phyloP scores from a whole-genome alignment of 345 rosid genomes.

The Pelargonium nanum region DNA sequence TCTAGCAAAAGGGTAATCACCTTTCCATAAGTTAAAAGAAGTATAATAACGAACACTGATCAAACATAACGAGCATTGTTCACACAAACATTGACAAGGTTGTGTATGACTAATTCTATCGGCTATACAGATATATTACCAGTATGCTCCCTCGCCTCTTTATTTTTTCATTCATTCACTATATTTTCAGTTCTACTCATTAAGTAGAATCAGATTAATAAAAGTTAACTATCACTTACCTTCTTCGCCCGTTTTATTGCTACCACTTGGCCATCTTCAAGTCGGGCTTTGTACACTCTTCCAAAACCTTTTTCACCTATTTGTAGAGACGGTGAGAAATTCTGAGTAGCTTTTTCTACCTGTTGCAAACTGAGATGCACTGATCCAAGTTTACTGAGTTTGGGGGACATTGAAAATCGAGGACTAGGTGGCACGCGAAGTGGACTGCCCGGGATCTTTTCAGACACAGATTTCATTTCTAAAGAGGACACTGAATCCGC shows the following conservation, averaged over 20 bases:
- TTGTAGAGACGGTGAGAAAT: constrained; percentile 48
- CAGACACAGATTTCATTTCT: constrained; percentile 41
- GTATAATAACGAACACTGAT: no score
- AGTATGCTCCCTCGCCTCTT: no score
- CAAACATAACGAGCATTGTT: no score
- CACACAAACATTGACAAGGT: no score
- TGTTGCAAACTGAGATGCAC: constrained; percentile 50
- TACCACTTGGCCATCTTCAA: constrained; percentile 62
- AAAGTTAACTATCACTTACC: constrained; percentile 26
- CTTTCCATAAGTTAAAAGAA: no score
- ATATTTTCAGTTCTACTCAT: background rate
- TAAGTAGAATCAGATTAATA: background rate
- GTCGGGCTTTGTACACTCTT: constrained; percentile 61
- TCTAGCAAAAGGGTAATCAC: background rate
- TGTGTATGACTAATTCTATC: no score
- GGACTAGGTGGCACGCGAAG: constrained; percentile 80
- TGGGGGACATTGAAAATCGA: constrained; percentile 64
- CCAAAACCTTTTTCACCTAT: constrained; percentile 98
- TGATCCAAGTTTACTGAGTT: constrained; percentile 55
- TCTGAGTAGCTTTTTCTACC: constrained; percentile 51
- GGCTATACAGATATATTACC: no score
- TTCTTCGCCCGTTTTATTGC: constrained; percentile 96
- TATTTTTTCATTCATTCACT: background rate
- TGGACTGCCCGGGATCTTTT: constrained; percentile 63
- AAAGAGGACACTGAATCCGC: constrained; percentile 46